Evolutionary conservation across 805 yeast genomes (phyloP), one percentile per base, ranked within the genome.

Genomic region (Nakazawaea molendinolei): DNA sequence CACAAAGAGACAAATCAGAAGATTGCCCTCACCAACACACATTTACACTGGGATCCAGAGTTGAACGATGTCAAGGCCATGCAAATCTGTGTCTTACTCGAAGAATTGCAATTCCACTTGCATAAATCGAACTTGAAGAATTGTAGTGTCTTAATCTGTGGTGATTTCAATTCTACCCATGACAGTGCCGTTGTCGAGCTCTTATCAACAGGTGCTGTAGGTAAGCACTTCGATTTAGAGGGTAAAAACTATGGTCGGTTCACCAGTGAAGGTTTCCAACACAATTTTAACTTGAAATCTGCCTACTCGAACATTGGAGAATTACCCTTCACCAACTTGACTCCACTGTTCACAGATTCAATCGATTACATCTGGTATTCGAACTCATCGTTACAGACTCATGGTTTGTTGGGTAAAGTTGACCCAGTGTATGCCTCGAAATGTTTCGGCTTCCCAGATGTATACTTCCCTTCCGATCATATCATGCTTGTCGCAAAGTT

Each of bases 31-130:
- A 87, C 84, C 3, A 90, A 87, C 51, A 90, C 97, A 0, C 99
- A 92, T 68, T 74, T 92, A 56, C 97, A 90, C 58, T 92, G 98
- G 97, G 97, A 92, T 64, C 98, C 98, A 4, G 86, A 84, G 33
- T 85, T 79, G 53, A 86, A 86, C 55, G 99, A 92, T 61, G 99
- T 92, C 39, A 92, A 92, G 58, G 77, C 97, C 3, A 81, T 92
- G 62, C 98, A 92, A 65, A 92, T 85, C 38, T 97, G 95, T 28
- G 81, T 92, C 20, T 64, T 92, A 44, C 62, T 92, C 49, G 97
- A 90, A 50, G 95, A 92, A 59, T 60, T 94, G 52, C 92, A 86
- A 53, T 62, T 63, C 5, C 58, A 85, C 32, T 61, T 78, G 28
- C 76, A 74, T 51, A 71, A 66, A 51, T 39, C 38, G 43, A 41